phyloP scores from a whole-genome alignment of 148 eudicot genomes.

The Pharnaceum exiguum region DNA sequence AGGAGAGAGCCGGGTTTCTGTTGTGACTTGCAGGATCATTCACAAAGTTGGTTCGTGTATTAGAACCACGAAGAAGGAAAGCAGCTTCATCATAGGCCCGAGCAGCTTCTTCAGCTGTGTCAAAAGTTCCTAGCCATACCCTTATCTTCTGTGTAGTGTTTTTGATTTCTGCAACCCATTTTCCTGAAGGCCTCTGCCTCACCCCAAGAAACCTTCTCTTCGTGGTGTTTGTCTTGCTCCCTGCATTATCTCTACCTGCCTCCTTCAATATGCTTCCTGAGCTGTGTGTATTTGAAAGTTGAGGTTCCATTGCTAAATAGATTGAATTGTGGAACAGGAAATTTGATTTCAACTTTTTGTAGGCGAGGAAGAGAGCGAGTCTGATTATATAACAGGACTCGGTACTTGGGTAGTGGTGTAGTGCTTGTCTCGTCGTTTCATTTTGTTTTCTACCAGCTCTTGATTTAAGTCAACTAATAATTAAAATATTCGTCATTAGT shows the following conservation, averaged over 20 bases:
- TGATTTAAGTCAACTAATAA: conserved; percentile 12
- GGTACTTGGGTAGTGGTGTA: conserved; percentile 20
- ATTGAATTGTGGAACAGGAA: too few species aligned
- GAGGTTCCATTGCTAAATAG: conserved; percentile 25
- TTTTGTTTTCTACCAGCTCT: not conserved
- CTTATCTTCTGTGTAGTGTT: conserved; percentile 62
- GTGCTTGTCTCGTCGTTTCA: not conserved
- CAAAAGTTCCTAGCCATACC: conserved; percentile 70
- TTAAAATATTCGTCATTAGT: conserved; percentile 7
- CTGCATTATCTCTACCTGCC: not conserved
- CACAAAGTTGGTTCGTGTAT: conserved; percentile 55
- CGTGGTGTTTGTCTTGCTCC: not conserved
- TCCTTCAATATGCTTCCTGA: conserved; percentile 19
- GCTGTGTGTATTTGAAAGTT: conserved; percentile 26
- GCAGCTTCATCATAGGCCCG: conserved; percentile 71
- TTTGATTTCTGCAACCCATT: conserved; percentile 79
- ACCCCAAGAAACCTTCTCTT: conserved; percentile 62
- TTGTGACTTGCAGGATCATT: conserved; percentile 15
- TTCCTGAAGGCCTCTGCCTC: conserved; percentile 67
- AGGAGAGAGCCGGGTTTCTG: conserved; percentile 41
- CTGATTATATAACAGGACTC: not conserved
- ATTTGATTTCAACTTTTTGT: not conserved
- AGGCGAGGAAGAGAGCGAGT: not conserved
- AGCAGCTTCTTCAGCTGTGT: conserved; percentile 70
- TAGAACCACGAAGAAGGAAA: conserved; percentile 58